Evolutionary conservation across 176 grass and related monocot genomes (phyloP), one percentile per base, ranked within the genome.

Genomic region (Oryza coarctata): DNA sequence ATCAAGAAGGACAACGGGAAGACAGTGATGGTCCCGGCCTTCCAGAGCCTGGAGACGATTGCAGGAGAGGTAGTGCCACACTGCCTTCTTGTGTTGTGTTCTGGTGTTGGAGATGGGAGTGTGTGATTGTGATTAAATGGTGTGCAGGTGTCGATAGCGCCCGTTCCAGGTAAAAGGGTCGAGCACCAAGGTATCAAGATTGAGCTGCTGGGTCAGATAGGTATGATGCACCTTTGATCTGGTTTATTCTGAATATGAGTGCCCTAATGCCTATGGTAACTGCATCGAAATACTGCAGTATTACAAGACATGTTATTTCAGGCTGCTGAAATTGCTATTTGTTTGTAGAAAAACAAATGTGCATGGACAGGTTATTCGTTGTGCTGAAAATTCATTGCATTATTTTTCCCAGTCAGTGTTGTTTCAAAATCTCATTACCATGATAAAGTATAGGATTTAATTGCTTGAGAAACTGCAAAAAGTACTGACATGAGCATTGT

Each of bases 1-100:
- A 74, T 93, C 73, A 93, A 94, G 86, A 98, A 94, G 85, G 95
- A 94, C 31, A 98, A 93, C 43, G 95, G 92, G 27, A 91, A 94
- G 81, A 91, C 88, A 1, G 30, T 55, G n/a, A 93, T 89, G 90
- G 90, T 98, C 27, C 92, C 95, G 44, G 66, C 88, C 41, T 94
- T 98, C 81, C 86, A 98, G 85, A 98, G 92, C 77, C 91, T 88
- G 23, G 92, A 98, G 68, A 91, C 80, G 35, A 93, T 94, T 84
- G 87, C 86, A 10, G 95, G 95, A 71, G 95, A 98, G 95, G 90
- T 94, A 85, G 25, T 15, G 80, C 6, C 36, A 36, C 36, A 36
- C 4, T 64, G 68, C 31, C 18, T 82, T 81, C 26, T 20, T 50
- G 27, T 86, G 7, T 6, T 32, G 36, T 78, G 0, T 74, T 77